Percentiles rank a stretch among this genome's conserved stretches.
These are phyloP conservation scores for Candida smagusa DNA, from an alignment of 1,139 yeast species.

Conservation along the genomic window DNA sequence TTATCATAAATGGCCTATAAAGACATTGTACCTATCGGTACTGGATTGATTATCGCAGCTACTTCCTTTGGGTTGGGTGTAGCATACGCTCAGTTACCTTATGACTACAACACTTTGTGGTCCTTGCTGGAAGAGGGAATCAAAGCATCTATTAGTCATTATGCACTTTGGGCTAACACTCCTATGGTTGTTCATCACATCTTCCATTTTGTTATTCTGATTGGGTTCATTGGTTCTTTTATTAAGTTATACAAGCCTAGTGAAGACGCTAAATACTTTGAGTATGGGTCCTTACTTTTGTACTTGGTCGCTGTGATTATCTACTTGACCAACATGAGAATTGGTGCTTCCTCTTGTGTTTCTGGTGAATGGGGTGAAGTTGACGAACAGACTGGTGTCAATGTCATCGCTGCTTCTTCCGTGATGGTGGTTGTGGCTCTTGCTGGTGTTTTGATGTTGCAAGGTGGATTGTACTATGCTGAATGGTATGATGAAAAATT, in stretches of 20 bases:
- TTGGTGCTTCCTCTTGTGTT: constrained; percentile 70
- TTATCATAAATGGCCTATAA: constrained; percentile 28
- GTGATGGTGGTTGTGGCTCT: constrained; percentile 70
- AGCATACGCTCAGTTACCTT: constrained; percentile 74
- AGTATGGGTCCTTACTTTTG: constrained; percentile 77
- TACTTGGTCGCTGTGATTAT: constrained; percentile 70
- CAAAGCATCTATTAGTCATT: constrained; percentile 65
- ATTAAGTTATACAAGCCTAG: constrained; percentile 82
- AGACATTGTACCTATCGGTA: constrained; percentile 51
- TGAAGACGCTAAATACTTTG: constrained; percentile 81
- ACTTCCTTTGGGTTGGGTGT: constrained; percentile 79
- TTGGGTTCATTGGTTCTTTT: constrained; percentile 72
- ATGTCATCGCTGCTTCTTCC: constrained; percentile 88
- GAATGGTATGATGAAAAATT: constrained; percentile 66
- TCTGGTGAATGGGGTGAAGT: constrained; percentile 92
- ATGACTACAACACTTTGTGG: constrained; percentile 81
- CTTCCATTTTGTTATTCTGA: constrained; percentile 52
- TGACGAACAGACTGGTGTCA: constrained; percentile 77
- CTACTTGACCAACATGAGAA: constrained; percentile 80
- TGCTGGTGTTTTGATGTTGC: constrained; percentile 76
- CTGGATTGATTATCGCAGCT: constrained; percentile 45
- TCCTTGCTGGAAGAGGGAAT: constrained; percentile 50
- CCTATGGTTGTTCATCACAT: constrained; percentile 60
- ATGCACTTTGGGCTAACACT: constrained; percentile 64
- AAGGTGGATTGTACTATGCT: constrained; percentile 88